Evolutionary conservation across 305 asterid species (phyloP), one percentile per base, ranked within the genome.

Genomic region (Caryopteris hybrid): DNA sequence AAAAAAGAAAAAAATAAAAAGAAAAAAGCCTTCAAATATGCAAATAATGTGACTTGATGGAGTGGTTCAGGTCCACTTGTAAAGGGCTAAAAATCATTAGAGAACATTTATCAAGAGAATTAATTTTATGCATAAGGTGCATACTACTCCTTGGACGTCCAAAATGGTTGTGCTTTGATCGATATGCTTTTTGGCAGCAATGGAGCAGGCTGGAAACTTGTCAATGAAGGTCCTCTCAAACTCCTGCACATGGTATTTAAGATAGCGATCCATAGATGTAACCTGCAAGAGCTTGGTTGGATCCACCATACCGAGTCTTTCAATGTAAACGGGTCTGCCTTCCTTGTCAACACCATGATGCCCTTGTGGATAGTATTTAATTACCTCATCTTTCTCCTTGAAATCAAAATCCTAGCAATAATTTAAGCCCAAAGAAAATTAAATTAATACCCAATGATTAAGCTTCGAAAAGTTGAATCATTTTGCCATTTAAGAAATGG

Each of bases 121-220:
- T 5, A 16, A 16, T 46, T 7, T n/a, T 46, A 58, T 2, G 23
- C 16, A 62, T 34, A 21, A 3, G 6, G 11, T 6, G 21, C 76
- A 29, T 85, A 94, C 99, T 87, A 94, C 98, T 85, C 99, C 99
- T 80, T 91, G 96, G 70, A 94, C 99, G 78, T 94, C 99, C 74
- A 91, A 74, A 65, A 94, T 94, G 55, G 97, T 91, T 13, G 99
- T 94, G 88, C 99, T 94, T 76, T 92, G 95, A 33, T 94, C 99
- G 67, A 94, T 81, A 75, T 91, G 95, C 47, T 74, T 86, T 72
- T 94, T 89, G 62, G 92, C 93, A 8, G 99, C 84, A 47, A 94
- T 85, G 56, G 95, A 87, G 77, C 98, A 94, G 17, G 99, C 96
- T 4, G 98, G 97, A 36, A 94, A 84, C 83, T 94, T 89, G 52